Conservation (phyloP, 306 rosid species). For the Cercis canadensis region DNA sequence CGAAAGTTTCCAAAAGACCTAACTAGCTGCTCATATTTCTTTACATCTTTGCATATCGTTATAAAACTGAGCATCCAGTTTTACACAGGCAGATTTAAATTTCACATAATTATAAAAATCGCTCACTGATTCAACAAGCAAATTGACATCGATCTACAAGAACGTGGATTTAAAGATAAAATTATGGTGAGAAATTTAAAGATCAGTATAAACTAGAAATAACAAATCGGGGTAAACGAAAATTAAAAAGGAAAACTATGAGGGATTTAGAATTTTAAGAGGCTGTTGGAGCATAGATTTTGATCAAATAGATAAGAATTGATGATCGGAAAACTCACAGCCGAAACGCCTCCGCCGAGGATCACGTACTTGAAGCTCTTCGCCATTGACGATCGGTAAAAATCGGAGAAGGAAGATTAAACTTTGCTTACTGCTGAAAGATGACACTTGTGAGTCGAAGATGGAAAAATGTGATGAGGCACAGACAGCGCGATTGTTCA, state of each 20-base stretch:
- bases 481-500: not conserved
- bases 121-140: not conserved
- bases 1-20: not conserved
- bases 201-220: constrained; percentile 13
- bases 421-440: too few species aligned
- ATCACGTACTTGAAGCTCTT: constrained; percentile 82
- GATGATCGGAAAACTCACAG: constrained; percentile 64
- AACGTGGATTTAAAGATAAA: constrained; percentile 4
- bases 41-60: not conserved
- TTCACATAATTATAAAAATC: not conserved
- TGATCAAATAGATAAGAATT: constrained; percentile 4
- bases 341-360: constrained; percentile 93
- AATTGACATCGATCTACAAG: constrained; percentile 9
- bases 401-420: not conserved
- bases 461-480: not conserved
- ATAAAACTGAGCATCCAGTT: not conserved
- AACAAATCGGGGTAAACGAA: not conserved
- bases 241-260: not conserved
- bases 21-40: constrained; percentile 4
- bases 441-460: not conserved
- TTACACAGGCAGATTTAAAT: not conserved
- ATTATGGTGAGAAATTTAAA: constrained; percentile 15
- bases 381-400: constrained; percentile 57
- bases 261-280: too few species aligned
- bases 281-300: not conserved